These are phyloP conservation scores for Aspergillaceae sp. DNA, from an alignment of 2,329 filamentous ascomycete species.

Conservation along the genomic window DNA sequence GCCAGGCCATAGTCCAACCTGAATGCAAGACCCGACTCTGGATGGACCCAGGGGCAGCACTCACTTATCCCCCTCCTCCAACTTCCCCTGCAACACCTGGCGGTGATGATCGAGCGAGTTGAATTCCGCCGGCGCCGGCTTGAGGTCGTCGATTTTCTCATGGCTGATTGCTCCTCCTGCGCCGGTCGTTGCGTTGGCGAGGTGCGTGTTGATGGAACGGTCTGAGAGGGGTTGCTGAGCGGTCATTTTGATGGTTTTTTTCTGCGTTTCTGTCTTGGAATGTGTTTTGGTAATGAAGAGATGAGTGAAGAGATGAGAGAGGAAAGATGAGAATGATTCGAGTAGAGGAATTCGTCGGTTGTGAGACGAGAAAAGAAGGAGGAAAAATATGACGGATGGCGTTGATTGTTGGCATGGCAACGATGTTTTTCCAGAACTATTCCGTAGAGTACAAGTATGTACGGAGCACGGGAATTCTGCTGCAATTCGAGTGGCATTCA, in stretches of 20 bases:
- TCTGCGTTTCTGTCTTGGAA: background rate
- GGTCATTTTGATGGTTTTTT: conserved; percentile 20
- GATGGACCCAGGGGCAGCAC: conserved; percentile 5
- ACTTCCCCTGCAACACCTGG: conserved; percentile 33
- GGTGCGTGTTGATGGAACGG: conserved; percentile 36
- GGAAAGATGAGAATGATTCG: conserved; percentile 2
- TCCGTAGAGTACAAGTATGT: background rate
- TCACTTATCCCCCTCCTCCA: conserved; percentile 33
- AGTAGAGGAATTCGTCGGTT: no score
- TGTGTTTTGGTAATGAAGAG: background rate
- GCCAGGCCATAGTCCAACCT: no score
- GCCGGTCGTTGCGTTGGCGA: conserved; percentile 9
- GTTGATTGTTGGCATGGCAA: conserved; percentile 36
- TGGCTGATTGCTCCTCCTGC: conserved; percentile 12
- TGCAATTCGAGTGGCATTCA: no score
- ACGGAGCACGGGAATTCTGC: background rate
- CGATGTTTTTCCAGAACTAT: conserved; percentile 5
- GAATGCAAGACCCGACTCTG: no score
- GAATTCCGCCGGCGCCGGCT: conserved; percentile 20
- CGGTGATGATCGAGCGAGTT: conserved; percentile 38
- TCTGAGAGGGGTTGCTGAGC: conserved; percentile 30
- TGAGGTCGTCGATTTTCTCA: conserved; percentile 20
- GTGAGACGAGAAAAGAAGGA: background rate
- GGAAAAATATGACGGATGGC: conserved; percentile 13
- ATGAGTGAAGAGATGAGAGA: background rate